Base-by-base conservation (phyloP, 2,329 filamentous ascomycete species). In the Pestalotiopsis sp. region DNA sequence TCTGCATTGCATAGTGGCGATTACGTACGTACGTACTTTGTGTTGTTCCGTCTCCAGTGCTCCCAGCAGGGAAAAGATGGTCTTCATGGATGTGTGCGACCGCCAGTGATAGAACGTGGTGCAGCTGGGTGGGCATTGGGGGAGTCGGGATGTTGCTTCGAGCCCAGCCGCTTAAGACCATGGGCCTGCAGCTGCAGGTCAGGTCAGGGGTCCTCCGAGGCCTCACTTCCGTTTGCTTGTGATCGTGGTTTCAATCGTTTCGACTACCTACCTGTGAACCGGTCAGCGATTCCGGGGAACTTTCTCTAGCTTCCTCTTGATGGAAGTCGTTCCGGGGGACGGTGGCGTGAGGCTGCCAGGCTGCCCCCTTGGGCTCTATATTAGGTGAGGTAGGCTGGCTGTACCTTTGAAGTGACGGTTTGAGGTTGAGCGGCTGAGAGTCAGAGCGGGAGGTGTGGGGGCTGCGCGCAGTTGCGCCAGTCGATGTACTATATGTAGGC, bases 361-460 rank as follows among this genome's bases (percentile, higher is more conserved):
- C 17, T 52, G 20, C 6, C 14, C 9, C 17, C 45, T n/a, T n/a
- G 17, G 17, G 9, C 17, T 14, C 45, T 52, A 52, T 9, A 17
- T 20, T n/a, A n/a, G 45, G 45, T 2, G 20, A 52, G 45, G 45
- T 17, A 62, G 27, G 17, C 13, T 13, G 39, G 58, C 6, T 62
- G 59, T 62, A 62, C 59, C 38, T 62, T 62, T 62, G 59, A 62
- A 7, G 17, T 39, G 59, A 20, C 17, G 57, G 57, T 27, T 62
- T 36, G 59, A 62, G 31, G 27, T 62, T 62, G 59, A 62, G 31
- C 14, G 31, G 59, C 59, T 62, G 25, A 36, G 31, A 25, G 31
- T n/a, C 25, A 62, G 59, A 59, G 57, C 57, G 57, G 57, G 57
- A 59, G 57, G 57, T 59, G 57, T 59, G 57, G 57, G 57, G 57